A percentile compares a stretch with the other conserved stretches of the same genome.
phyloP scores from a whole-genome alignment of 1,139 yeast species.

The Wickerhamomyces sp. region DNA sequence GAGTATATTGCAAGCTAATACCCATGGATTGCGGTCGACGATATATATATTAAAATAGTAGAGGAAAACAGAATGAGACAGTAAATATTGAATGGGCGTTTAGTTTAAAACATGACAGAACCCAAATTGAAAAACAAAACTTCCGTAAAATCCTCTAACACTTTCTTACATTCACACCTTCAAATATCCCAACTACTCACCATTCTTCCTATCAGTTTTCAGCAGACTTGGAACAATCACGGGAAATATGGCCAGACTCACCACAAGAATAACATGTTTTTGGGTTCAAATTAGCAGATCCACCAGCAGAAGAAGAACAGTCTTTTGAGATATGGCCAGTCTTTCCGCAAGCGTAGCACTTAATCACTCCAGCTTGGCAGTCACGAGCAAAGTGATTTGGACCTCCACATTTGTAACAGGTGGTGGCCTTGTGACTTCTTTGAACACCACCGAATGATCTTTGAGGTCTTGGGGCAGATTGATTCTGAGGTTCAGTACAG shows the following conservation, averaged over 20 bases:
- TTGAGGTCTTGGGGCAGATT: constrained; percentile 22
- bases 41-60: too few species aligned
- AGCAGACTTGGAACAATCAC: constrained; percentile 68
- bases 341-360: constrained; percentile 91
- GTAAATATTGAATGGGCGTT: constrained; percentile 11
- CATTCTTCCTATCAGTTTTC: neutral
- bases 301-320: constrained; percentile 50
- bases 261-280: constrained; percentile 87
- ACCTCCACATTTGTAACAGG: constrained; percentile 91
- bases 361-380: constrained; percentile 72
- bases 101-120: constrained; percentile 14
- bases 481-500: constrained; percentile 45
- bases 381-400: constrained; percentile 92
- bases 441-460: constrained; percentile 15
- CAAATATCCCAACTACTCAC: constrained; percentile 2
- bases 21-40: too few species aligned
- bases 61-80: constrained; percentile 6
- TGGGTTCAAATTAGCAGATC: constrained; percentile 32
- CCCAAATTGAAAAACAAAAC: constrained; percentile 8
- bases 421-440: constrained; percentile 36
- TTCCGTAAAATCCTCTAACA: too few species aligned
- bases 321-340: constrained; percentile 86
- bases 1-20: neutral
- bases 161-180: too few species aligned
- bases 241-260: constrained; percentile 86